phyloP scores from a whole-genome alignment of 164 flowering plant genomes.

The Nymphaea colorata region DNA sequence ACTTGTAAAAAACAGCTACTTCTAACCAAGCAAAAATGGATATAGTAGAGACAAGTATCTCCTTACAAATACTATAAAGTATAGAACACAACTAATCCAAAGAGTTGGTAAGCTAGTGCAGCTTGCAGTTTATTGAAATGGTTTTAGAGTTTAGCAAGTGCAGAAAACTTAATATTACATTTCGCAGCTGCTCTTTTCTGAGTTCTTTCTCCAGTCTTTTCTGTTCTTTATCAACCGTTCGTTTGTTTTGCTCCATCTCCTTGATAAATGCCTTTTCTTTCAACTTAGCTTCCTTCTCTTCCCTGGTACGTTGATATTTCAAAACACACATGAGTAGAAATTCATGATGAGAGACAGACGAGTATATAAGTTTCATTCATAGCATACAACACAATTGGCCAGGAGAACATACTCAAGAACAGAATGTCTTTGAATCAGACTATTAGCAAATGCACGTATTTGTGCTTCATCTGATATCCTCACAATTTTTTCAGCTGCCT shows the following conservation, averaged over 20 bases:
- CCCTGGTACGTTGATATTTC: conserved; percentile 20
- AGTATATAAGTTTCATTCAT: too few relatives aligned
- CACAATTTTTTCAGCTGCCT: conserved; percentile 57
- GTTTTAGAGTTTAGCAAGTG: too few relatives aligned
- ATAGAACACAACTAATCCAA: too few relatives aligned
- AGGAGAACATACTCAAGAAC: conserved; percentile 44
- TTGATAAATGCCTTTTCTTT: conserved; percentile 47
- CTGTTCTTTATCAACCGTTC: conserved; percentile 62
- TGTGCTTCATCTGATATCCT: conserved; percentile 50
- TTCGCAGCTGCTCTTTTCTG: conserved; percentile 42
- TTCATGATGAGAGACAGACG: background rate
- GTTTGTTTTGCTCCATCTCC: conserved; percentile 57
- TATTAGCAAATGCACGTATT: conserved; percentile 41
- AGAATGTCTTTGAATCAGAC: conserved; percentile 36
- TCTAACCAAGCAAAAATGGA: too few relatives aligned
- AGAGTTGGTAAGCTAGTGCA: too few relatives aligned
- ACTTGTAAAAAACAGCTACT: background rate
- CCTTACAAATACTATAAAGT: too few relatives aligned
- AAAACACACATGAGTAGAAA: background rate
- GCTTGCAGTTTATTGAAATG: too few relatives aligned
- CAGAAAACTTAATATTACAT: conserved; percentile 7
- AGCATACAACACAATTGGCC: background rate
- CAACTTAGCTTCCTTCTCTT: conserved; percentile 49
- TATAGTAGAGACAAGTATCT: background rate
- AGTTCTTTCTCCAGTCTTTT: conserved; percentile 55